phyloP scores from a whole-genome alignment of 345 rosid genomes.

The Trapa bicornis region DNA sequence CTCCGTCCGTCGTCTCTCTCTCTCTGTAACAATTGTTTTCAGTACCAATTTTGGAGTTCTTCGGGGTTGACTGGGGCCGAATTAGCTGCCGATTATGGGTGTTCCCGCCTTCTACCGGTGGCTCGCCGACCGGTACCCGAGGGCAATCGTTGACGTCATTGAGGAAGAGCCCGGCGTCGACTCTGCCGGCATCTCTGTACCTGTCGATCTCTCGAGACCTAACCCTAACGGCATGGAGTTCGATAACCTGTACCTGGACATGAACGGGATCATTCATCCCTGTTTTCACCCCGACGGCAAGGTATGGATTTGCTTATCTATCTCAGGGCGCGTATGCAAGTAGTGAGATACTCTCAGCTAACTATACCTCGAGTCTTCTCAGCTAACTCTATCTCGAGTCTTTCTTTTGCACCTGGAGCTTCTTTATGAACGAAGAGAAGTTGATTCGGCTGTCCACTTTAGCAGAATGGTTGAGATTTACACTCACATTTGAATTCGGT shows the following conservation, averaged over 20 bases:
- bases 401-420: neutral
- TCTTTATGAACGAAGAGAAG: neutral
- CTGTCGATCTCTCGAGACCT: conserved; percentile 56
- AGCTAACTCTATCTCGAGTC: no score
- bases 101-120: conserved; percentile 95
- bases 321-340: neutral
- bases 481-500: neutral
- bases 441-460: neutral
- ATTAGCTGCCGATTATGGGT: conserved; percentile 40
- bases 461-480: neutral
- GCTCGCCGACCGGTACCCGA: conserved; percentile 93
- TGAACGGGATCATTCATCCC: conserved; percentile 94
- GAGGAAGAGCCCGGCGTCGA: conserved; percentile 57
- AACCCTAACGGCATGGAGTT: conserved; percentile 91
- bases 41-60: neutral
- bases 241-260: conserved; percentile 83
- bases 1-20: no score
- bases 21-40: neutral
- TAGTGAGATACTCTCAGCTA: neutral
- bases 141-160: conserved; percentile 59
- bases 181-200: conserved; percentile 22
- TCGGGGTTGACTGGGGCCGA: conserved; percentile 3
- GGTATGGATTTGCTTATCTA: conserved; percentile 23
- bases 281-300: conserved; percentile 96
- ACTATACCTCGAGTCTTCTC: no score